These are phyloP conservation scores for Coemansia sp. DNA, from an alignment of 192 early-diverging fungal genomes.

Conservation along the genomic window DNA sequence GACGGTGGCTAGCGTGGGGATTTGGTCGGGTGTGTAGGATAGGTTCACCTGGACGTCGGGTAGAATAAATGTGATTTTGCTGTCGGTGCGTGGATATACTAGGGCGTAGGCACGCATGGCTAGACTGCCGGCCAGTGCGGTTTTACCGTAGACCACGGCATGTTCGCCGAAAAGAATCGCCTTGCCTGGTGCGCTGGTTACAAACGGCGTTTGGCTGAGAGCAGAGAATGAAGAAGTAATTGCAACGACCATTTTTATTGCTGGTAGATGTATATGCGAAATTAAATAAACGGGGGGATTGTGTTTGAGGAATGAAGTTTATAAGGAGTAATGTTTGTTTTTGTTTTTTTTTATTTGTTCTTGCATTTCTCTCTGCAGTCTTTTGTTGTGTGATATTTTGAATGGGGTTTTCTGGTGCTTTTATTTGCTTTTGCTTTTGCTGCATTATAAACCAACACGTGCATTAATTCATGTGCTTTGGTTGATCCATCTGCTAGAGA, in stretches of 20 bases:
- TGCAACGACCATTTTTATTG: slow-evolving; percentile 15
- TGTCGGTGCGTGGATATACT: slow-evolving; percentile 54
- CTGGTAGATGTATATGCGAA: not conserved
- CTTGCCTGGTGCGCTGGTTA: slow-evolving; percentile 91
- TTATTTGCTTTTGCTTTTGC: too few relatives aligned
- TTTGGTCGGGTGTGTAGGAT: not conserved
- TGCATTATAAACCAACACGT: too few relatives aligned
- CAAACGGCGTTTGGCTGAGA: slow-evolving; percentile 33
- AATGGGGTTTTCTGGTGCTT: too few relatives aligned
- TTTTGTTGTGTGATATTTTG: too few relatives aligned
- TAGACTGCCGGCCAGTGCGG: slow-evolving; percentile 78
- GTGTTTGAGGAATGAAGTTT: too few relatives aligned
- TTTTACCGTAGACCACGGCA: slow-evolving; percentile 90
- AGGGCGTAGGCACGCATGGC: slow-evolving; percentile 71
- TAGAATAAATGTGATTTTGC: slow-evolving; percentile 50
- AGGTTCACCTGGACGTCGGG: slow-evolving; percentile 61
- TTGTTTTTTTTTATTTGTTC: too few relatives aligned
- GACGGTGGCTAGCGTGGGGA: slow-evolving; percentile 14
- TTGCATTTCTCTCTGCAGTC: too few relatives aligned
- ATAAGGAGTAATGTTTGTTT: too few relatives aligned
- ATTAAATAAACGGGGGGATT: too few relatives aligned
- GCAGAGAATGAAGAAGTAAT: not conserved
- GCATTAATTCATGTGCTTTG: too few relatives aligned
- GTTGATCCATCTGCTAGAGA: too few relatives aligned
- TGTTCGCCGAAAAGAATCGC: slow-evolving; percentile 98